Evolutionary conservation across 202 grass and related monocot genomes (phyloP), one percentile per base, ranked within the genome.

Genomic region (Alloteropsis angusta): DNA sequence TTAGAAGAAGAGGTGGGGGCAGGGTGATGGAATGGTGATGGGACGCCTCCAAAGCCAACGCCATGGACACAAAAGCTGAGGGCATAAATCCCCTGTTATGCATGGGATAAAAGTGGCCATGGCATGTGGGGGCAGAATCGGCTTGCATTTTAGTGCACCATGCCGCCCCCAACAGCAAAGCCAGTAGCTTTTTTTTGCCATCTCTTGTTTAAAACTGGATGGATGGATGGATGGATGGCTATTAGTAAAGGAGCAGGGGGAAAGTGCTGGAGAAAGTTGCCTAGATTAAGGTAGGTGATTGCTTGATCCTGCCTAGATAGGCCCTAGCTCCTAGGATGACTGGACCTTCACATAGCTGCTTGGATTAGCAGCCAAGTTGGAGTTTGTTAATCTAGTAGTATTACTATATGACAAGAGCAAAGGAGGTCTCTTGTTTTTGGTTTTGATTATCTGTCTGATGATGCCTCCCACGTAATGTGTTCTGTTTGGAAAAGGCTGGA

Each of bases 71-170:
- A 35, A 75, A 81, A 81, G 71, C 64, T 16, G 21, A 71, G 82
- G 49, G 72, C 76, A 82, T 72, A 88, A 80, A 84, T 80, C 71
- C 82, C 71, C 43, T 42, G 47, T 60, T 57, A n/a, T n/a, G n/a
- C n/a, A 60, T 10, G 35, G 78, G 72, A 77, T 72, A 65, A 78
- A 88, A 78, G 82, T 55, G 58, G 25, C 16, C 57, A 3, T 53
- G 41, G n/a, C n/a, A n/a, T n/a, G n/a, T n/a, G 46, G 32, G 75
- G 52, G 49, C 59, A 50, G 18, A 21, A 63, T 52, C 75, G 45
- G 19, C 60, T 5, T 5, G 15, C 37, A 16, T 71, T 46, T 16
- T 60, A 11, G 77, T 81, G 82, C 79, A 30, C 72, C 50, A 47
- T 76, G 71, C 79, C 77, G 38, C 66, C 71, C 59, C 22, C 61